Evolutionary conservation across 352 stramenopile genomes (phyloP).

Genomic region (Nothophytophthora sp.): DNA sequence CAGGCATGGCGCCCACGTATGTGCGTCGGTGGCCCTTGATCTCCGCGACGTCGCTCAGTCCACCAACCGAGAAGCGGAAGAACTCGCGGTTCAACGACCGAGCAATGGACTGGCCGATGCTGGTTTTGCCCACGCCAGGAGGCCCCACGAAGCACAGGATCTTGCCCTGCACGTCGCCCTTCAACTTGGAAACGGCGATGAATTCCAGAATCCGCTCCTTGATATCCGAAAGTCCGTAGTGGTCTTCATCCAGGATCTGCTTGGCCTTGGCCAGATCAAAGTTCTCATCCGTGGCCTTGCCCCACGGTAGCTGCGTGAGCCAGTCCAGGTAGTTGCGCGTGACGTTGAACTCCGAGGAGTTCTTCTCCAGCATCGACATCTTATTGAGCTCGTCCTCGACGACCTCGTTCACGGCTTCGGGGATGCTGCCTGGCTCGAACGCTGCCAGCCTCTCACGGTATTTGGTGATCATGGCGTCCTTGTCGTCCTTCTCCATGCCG

Average conservation of each 20-base stretch:
- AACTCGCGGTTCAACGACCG: constrained; percentile 97
- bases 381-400: constrained; percentile 99
- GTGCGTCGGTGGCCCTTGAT: constrained; percentile 99
- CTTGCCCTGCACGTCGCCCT: constrained; percentile 96
- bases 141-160: constrained; percentile 97
- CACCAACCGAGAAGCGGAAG: constrained; percentile 98
- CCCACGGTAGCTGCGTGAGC: constrained; percentile 98
- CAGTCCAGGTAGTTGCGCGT: constrained; percentile 99
- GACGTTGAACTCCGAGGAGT: constrained; percentile 98
- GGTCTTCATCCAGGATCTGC: constrained; percentile 95
- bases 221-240: constrained; percentile 98
- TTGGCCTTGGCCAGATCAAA: constrained; percentile 96
- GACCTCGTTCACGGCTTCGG: constrained; percentile 87
- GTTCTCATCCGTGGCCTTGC: constrained; percentile 95
- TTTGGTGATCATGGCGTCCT: constrained; percentile 97
- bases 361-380: constrained; percentile 97
- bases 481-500: constrained; percentile 99
- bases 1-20: constrained; percentile 99
- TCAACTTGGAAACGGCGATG: constrained; percentile 98
- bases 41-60: constrained; percentile 96
- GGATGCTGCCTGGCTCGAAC: constrained; percentile 66
- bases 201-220: constrained; percentile 99
- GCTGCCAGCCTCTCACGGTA: constrained; percentile 90
- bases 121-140: constrained; percentile 93
- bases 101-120: constrained; percentile 97